phyloP scores from a whole-genome alignment of 2,329 filamentous ascomycete genomes.

The Curvularia sp. region DNA sequence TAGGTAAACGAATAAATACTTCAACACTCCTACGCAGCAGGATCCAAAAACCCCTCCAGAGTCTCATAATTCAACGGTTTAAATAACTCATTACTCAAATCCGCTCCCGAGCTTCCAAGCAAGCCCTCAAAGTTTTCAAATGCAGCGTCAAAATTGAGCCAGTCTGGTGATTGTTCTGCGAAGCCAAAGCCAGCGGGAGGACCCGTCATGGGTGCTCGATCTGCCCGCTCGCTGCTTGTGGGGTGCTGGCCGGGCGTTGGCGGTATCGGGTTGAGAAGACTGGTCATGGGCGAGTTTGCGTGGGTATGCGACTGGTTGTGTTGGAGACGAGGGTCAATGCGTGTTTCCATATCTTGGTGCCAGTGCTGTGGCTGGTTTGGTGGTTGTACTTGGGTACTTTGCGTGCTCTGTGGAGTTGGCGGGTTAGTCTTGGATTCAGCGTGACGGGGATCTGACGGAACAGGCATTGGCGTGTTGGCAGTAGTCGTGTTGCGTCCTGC shows the following conservation, averaged over 20 bases:
- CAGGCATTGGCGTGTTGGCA: slow-evolving; percentile 43
- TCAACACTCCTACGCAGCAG: slow-evolving; percentile 23
- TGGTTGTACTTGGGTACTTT: slow-evolving; percentile 21
- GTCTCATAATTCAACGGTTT: slow-evolving; percentile 48
- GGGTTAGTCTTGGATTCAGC: slow-evolving; percentile 32
- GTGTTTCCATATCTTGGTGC: slow-evolving; percentile 35
- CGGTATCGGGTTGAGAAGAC: slow-evolving; percentile 40
- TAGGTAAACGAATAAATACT: background rate
- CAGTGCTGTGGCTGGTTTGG: slow-evolving; percentile 29
- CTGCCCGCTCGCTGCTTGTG: slow-evolving; percentile 47
- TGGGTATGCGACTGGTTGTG: slow-evolving; percentile 16
- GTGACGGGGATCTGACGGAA: slow-evolving; percentile 29
- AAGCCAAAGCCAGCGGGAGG: slow-evolving; percentile 38
- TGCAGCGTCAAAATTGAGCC: slow-evolving; percentile 51
- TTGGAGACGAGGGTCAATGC: slow-evolving; percentile 47
- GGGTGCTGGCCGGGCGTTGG: slow-evolving; percentile 48
- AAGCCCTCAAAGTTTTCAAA: slow-evolving; percentile 53
- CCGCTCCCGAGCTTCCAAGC: slow-evolving; percentile 49
- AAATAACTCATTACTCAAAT: slow-evolving; percentile 51
- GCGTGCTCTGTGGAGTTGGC: slow-evolving; percentile 27
- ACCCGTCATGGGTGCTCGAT: slow-evolving; percentile 34
- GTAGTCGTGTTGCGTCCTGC: slow-evolving; percentile 46
- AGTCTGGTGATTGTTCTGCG: slow-evolving; percentile 48
- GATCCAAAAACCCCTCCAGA: slow-evolving; percentile 44
- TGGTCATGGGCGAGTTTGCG: slow-evolving; percentile 39